phyloP scores from a whole-genome alignment of 495 filamentous ascomycete species.

The Bombardia bombarda region DNA sequence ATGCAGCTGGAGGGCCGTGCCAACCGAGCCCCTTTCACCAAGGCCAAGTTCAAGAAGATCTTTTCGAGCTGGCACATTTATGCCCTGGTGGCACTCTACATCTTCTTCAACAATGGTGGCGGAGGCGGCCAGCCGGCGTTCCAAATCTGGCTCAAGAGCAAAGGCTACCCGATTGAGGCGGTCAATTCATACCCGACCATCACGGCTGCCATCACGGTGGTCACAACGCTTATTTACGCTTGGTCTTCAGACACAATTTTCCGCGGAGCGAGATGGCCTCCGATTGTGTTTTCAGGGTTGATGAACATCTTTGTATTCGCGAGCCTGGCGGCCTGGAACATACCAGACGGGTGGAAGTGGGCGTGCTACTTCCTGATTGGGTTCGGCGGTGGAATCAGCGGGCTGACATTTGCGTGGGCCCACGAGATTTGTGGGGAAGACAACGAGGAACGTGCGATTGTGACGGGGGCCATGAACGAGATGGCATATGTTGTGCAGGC shows the following conservation, averaged over 20 bases:
- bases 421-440: conserved; percentile 45
- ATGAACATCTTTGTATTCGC: conserved; percentile 33
- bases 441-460: conserved; percentile 48
- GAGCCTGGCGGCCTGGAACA: conserved; percentile 34
- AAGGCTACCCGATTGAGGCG: conserved; percentile 26
- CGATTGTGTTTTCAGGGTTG: conserved; percentile 30
- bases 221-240: conserved; percentile 34
- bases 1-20: conserved; percentile 39
- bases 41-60: conserved; percentile 31
- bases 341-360: conserved; percentile 38
- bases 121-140: conserved; percentile 26
- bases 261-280: conserved; percentile 49
- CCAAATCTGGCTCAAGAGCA: conserved; percentile 27
- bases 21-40: conserved; percentile 26
- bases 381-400: conserved; percentile 27
- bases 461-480: conserved; percentile 35
- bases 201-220: conserved; percentile 33
- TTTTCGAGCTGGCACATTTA: conserved; percentile 39
- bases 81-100: conserved; percentile 25
- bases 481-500: conserved; percentile 35
- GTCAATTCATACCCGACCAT: conserved; percentile 41
- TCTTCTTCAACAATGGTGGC: conserved; percentile 30
- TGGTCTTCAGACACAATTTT: conserved; percentile 44
- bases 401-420: conserved; percentile 39
- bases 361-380: conserved; percentile 40